Evolutionary conservation across 257 asterid species (phyloP).

Genomic region (Buddleja alternifolia): DNA sequence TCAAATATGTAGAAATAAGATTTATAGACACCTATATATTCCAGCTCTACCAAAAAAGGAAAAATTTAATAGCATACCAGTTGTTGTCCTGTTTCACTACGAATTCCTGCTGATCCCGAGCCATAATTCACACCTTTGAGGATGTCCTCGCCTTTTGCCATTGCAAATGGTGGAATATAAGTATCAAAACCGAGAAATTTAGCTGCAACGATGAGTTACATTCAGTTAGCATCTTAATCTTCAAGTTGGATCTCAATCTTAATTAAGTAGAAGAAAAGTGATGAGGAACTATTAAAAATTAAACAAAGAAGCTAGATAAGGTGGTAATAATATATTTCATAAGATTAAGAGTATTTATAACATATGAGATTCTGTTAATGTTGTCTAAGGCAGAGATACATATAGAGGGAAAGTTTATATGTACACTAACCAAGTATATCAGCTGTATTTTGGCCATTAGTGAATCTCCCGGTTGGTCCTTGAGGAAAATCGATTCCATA

Average conservation of each 20-base stretch:
- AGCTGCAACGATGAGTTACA: conserved; percentile 26
- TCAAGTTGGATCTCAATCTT: too few species aligned
- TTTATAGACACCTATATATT: too few species aligned
- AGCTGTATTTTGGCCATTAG: conserved; percentile 36
- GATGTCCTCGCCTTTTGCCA: conserved; percentile 20
- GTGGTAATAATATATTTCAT: too few species aligned
- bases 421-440: conserved; percentile 32
- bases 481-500: conserved; percentile 45
- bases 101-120: conserved; percentile 49
- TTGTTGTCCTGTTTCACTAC: conserved; percentile 33
- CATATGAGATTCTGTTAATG: too few species aligned
- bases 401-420: too few species aligned
- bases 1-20: too few species aligned
- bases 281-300: too few species aligned
- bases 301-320: too few species aligned
- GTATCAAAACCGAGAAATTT: conserved; percentile 34
- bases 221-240: neutral
- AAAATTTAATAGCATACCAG: conserved; percentile 5
- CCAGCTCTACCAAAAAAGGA: too few species aligned
- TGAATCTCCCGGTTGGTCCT: conserved; percentile 53
- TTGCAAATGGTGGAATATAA: conserved; percentile 37
- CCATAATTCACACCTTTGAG: conserved; percentile 45
- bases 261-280: neutral
- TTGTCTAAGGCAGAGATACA: too few species aligned
- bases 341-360: too few species aligned